Base-by-base conservation (phyloP, 768 basidiomycete genomes). In the Daedaleopsis sinensis region DNA sequence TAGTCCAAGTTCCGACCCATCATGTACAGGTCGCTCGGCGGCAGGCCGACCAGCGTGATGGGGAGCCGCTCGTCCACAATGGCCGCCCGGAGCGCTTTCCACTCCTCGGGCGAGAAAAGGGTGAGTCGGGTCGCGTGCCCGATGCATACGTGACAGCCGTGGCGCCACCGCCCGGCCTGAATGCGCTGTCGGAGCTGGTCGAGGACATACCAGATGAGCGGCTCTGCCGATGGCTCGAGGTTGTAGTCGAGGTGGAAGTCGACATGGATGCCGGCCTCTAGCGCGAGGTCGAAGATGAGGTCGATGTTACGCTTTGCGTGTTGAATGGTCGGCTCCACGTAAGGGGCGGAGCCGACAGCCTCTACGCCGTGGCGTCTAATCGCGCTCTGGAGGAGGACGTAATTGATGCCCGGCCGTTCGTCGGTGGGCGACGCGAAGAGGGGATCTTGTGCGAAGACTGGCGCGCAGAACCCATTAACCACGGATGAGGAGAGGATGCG, bases 221-320 rank as follows among this genome's bases (percentile, higher is more conserved):
- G 84, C 63, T 83, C 78, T 50, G 77, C 68, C 35, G 68, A 68
- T 16, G 77, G 72, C 70, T 87, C 81, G 51, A 89, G 76, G 74
- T 84, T 87, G 72, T 86, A 88, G 73, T 88, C 86, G 35, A 89
- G 79, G 71, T 89, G 87, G 68, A 88, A 88, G 69, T 88, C 87
- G 46, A 80, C 78, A 62, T 84, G 80, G 21, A 81, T 71, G 19
- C 67, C 66, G 46, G 70, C 70, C 44, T 68, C 68, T 51, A 71
- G 65, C 11, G 84, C 82, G 54, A 83, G 74, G 38, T 81, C 74
- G 68, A 88, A 75, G 49, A 87, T 72, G 62, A 82, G 77, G 23
- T 71, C 71, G 36, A 88, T 82, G 68, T 88, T 89, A 70, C 70
- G 71, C 67, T 80, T 79, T 18, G 83, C 80, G 57, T 81, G 79